Conservation (phyloP, 768 basidiomycete genomes). For the Mycena filopes region DNA sequence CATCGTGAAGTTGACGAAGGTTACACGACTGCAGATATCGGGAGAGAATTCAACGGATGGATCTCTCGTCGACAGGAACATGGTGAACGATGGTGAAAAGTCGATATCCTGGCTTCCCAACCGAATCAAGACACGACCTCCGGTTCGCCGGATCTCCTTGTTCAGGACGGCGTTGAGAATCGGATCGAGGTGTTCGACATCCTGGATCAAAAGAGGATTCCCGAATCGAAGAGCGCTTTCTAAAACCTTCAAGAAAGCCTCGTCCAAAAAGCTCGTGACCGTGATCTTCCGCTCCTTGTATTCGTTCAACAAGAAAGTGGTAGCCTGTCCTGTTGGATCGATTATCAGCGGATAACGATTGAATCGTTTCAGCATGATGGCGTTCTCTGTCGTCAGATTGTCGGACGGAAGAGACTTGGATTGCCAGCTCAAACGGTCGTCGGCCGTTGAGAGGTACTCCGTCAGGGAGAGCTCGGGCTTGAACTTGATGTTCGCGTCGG, state of each 20-base stretch:
- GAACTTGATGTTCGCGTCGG: constrained; percentile 91
- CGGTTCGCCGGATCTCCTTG: constrained; percentile 94
- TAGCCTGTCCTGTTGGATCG: constrained; percentile 98
- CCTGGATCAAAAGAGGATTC: constrained; percentile 96
- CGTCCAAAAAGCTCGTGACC: constrained; percentile 98
- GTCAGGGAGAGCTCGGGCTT: constrained; percentile 92
- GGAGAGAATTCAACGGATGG: constrained; percentile 98
- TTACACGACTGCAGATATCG: constrained; percentile 97
- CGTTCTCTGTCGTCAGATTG: constrained; percentile 96
- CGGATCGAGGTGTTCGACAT: constrained; percentile 97
- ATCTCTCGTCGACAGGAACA: constrained; percentile 98
- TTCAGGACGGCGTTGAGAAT: constrained; percentile 98
- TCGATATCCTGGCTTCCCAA: constrained; percentile 98
- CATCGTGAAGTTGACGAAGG: constrained; percentile 98
- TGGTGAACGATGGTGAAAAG: constrained; percentile 99
- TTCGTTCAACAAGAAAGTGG: constrained; percentile 92
- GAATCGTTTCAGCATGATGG: constrained; percentile 99
- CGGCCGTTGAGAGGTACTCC: constrained; percentile 96
- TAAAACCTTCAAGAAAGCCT: constrained; percentile 97
- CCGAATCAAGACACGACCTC: constrained; percentile 96
- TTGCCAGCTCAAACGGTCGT: constrained; percentile 96
- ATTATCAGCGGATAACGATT: constrained; percentile 97
- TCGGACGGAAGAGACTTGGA: constrained; percentile 96
- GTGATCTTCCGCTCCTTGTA: constrained; percentile 97
- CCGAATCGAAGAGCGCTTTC: constrained; percentile 99